Base-by-base conservation (phyloP, 1,284 basidiomycete genomes). In the Jaminaea rosea region DNA sequence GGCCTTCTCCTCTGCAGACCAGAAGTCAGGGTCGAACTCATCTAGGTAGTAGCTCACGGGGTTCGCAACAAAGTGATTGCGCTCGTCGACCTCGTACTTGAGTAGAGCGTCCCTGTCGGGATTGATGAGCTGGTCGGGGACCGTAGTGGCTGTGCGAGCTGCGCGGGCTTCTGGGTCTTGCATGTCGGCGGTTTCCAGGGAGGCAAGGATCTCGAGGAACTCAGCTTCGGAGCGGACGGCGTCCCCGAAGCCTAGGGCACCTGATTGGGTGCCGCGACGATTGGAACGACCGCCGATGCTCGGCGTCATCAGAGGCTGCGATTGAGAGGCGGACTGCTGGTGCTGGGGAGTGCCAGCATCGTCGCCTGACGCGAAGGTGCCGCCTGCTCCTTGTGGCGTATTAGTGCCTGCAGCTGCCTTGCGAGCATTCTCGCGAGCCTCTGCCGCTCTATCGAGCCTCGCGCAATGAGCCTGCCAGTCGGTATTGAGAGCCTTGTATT, bases 121-220 rank as follows among this genome's bases (percentile, higher is more conserved):
- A 27, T 80, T 79, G 50, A 86, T 82, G 8, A 84, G 81, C 88
- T 96, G 92, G 73, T 97, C 90, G 0, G 93, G 93, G 37, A 93
- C 86, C 21, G 77, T 81, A 15, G 92, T 92, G n/a, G 90, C 81
- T 52, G 94, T 96, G 59, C 84, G 82, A 46, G 84, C 79, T 2
- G 89, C 88, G 19, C 96, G 83, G 61, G 87, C 82, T 61, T 83
- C 87, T 0, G 92, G 90, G 75, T 97, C 91, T 42, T 86, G 89
- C 51, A 88, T 83, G 60, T 93, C 92, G 58, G 92, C 88, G 62
- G 86, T 88, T 44, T 90, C 91, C 34, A 96, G 78, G 65, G 85
- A 90, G 10, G 88, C 89, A 50, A 97, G 84, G 69, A 97, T 92
- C 76, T 92, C 90, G 68, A 96, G 87, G 82, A 96, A 92, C 78